Evolutionary conservation across 2,329 filamentous ascomycete species (phyloP).

Genomic region (Diaporthe ilicicola): DNA sequence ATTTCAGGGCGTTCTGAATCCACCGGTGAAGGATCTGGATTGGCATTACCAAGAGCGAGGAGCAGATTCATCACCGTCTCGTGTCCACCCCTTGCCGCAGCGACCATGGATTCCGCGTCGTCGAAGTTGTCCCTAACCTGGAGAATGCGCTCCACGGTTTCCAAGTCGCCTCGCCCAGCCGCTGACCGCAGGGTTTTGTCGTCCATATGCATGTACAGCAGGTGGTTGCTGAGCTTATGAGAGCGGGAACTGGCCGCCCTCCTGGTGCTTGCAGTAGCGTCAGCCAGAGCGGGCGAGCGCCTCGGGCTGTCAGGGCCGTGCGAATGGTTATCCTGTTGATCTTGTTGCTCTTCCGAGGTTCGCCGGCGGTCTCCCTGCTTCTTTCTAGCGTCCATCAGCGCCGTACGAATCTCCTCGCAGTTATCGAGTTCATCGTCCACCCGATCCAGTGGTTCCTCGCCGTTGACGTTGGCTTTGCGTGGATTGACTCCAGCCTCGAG

Average conservation of each 20-base stretch:
- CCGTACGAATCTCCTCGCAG: conserved; percentile 78
- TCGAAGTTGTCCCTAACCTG: conserved; percentile 68
- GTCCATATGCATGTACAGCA: conserved; percentile 70
- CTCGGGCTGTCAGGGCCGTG: conserved; percentile 67
- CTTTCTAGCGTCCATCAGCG: conserved; percentile 68
- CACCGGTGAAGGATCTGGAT: conserved; percentile 75
- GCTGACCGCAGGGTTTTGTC: conserved; percentile 69
- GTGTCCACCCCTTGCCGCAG: conserved; percentile 91
- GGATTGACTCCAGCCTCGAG: conserved; percentile 91
- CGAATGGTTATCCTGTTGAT: conserved; percentile 57
- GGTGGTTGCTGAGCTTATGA: conserved; percentile 70
- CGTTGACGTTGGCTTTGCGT: conserved; percentile 88
- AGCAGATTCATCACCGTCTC: conserved; percentile 85
- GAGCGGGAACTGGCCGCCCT: conserved; percentile 65
- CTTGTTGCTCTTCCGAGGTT: conserved; percentile 64
- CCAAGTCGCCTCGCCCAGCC: conserved; percentile 67
- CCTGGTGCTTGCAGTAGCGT: conserved; percentile 47
- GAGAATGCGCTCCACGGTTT: conserved; percentile 68
- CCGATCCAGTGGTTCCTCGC: conserved; percentile 89
- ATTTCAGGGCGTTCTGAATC: conserved; percentile 65
- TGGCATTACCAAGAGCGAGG: conserved; percentile 71
- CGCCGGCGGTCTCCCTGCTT: conserved; percentile 62
- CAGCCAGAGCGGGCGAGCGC: conserved; percentile 58
- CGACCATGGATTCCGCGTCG: conserved; percentile 88
- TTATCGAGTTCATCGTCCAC: conserved; percentile 79